These are phyloP conservation scores for Phytophthora pini DNA, from an alignment of 352 stramenopile species.

Conservation along the genomic window DNA sequence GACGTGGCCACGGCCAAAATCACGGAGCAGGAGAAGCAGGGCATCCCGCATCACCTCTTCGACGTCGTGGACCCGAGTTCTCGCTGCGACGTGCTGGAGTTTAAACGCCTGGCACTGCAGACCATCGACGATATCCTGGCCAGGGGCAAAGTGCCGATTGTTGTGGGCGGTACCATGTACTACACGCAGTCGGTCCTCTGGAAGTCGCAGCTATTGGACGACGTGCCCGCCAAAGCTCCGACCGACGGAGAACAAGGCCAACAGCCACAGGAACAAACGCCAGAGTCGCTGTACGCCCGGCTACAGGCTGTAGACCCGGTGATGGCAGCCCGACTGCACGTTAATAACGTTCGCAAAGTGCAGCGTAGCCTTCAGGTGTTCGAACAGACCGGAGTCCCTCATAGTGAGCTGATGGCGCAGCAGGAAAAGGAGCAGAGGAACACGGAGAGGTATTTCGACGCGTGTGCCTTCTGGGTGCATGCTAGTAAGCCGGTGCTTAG, in stretches of 20 bases:
- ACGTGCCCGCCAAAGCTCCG: slow-evolving; percentile 45
- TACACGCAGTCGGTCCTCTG: slow-evolving; percentile 93
- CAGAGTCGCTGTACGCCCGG: slow-evolving; percentile 65
- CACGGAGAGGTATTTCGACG: slow-evolving; percentile 76
- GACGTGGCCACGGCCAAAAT: slow-evolving; percentile 92
- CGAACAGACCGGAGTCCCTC: slow-evolving; percentile 74
- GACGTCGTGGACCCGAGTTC: slow-evolving; percentile 83
- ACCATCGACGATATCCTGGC: slow-evolving; percentile 87
- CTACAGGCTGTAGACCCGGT: slow-evolving; percentile 79
- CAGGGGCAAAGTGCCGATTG: slow-evolving; percentile 89
- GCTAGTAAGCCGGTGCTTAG: slow-evolving; percentile 71
- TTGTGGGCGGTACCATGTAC: slow-evolving; percentile 94
- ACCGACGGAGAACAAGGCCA: slow-evolving; percentile 11
- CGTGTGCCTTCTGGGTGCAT: slow-evolving; percentile 86
- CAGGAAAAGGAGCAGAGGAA: slow-evolving; percentile 57
- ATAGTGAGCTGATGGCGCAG: slow-evolving; percentile 73
- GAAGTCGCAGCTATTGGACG: slow-evolving; percentile 87
- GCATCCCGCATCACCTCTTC: slow-evolving; percentile 91
- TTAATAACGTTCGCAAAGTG: slow-evolving; percentile 89
- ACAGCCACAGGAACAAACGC: slow-evolving; percentile 34
- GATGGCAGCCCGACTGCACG: slow-evolving; percentile 84
- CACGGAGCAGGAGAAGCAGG: slow-evolving; percentile 85
- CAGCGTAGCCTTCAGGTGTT: slow-evolving; percentile 87
- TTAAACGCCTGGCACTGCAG: slow-evolving; percentile 72
- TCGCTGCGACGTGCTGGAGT: slow-evolving; percentile 85